Percentiles rank a stretch among this genome's conserved stretches.
phyloP scores from a whole-genome alignment of 306 rosid species.

The Urtica urens region DNA sequence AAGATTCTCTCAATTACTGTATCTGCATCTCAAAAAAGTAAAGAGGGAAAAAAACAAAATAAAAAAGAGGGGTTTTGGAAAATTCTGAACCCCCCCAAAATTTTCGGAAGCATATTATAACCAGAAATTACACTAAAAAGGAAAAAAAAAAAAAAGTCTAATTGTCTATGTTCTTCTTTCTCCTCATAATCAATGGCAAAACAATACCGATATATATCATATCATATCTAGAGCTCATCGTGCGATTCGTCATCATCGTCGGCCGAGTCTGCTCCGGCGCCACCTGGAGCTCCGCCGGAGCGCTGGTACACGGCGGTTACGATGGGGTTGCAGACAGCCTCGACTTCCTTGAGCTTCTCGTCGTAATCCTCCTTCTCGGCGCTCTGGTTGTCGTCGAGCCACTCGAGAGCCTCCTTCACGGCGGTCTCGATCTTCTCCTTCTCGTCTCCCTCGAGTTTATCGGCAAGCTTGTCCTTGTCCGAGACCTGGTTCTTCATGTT shows the following conservation, averaged over 20 bases:
- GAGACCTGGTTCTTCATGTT: slow-evolving; percentile 91
- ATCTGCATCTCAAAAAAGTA: slow-evolving; percentile 27
- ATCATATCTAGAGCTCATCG: slow-evolving; percentile 56
- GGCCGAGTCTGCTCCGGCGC: slow-evolving; percentile 31
- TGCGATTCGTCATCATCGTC: slow-evolving; percentile 75
- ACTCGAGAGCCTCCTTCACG: slow-evolving; percentile 85
- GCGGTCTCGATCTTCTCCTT: slow-evolving; percentile 93
- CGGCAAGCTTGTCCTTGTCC: slow-evolving; percentile 96
- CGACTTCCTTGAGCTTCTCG: slow-evolving; percentile 90
- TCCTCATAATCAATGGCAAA: too few species aligned
- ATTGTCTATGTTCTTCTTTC: too few species aligned
- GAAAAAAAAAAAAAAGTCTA: too few species aligned
- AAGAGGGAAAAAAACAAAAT: background rate
- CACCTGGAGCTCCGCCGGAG: slow-evolving; percentile 80
- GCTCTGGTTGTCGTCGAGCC: slow-evolving; percentile 90
- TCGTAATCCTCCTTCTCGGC: slow-evolving; percentile 90
- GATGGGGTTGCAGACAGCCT: slow-evolving; percentile 93
- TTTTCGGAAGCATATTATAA: too few species aligned
- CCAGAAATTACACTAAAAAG: too few species aligned
- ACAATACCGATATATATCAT: background rate
- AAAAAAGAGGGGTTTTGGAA: slow-evolving; percentile 24
- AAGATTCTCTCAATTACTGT: slow-evolving; percentile 10
- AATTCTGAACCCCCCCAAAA: slow-evolving; percentile 14
- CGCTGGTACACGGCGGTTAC: slow-evolving; percentile 79
- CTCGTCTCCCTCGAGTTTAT: slow-evolving; percentile 86